Conservation (phyloP, 805 yeast species). For the Nakazawaea ambrosiae region DNA sequence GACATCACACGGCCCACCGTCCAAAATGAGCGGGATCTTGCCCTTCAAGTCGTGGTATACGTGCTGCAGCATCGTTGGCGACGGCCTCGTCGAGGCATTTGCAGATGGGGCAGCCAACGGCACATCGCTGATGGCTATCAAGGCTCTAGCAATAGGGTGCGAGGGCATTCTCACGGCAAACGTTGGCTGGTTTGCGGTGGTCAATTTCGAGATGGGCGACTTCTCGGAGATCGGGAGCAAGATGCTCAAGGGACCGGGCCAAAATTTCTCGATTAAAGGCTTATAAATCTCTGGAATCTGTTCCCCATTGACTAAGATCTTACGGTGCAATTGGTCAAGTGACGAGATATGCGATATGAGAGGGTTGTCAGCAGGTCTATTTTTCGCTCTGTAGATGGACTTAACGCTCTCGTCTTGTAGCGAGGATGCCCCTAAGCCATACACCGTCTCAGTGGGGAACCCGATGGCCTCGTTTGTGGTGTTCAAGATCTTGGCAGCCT, state of each 20-base stretch:
- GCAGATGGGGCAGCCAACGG: conserved; percentile 99
- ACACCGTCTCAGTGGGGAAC: conserved; percentile 96
- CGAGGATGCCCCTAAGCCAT: conserved; percentile 91
- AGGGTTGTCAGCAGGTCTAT: conserved; percentile 94
- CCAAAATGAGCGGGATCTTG: conserved; percentile 75
- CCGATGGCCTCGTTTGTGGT: conserved; percentile 63
- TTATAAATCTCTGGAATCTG: conserved; percentile 63
- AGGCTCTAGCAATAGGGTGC: conserved; percentile 84
- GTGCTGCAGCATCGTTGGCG: conserved; percentile 85
- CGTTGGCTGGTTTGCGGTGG: conserved; percentile 84
- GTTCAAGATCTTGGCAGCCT: conserved; percentile 53
- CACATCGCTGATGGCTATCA: conserved; percentile 74
- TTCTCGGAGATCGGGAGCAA: conserved; percentile 52
- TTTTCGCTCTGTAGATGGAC: conserved; percentile 80
- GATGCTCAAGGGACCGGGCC: conserved; percentile 97
- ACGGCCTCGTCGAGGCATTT: conserved; percentile 90
- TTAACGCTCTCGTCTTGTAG: conserved; percentile 63
- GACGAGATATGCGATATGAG: conserved; percentile 86
- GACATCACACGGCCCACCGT: conserved; percentile 84
- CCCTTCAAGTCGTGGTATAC: conserved; percentile 77
- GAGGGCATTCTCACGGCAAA: conserved; percentile 89
- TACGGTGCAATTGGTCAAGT: conserved; percentile 56
- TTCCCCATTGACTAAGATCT: conserved; percentile 34
- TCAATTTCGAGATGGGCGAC: conserved; percentile 57
- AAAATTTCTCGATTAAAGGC: conserved; percentile 57